Evolutionary conservation across 1,284 basidiomycete genomes (phyloP), one percentile per base, ranked within the genome.

Genomic region (Tylopilus sp.): DNA sequence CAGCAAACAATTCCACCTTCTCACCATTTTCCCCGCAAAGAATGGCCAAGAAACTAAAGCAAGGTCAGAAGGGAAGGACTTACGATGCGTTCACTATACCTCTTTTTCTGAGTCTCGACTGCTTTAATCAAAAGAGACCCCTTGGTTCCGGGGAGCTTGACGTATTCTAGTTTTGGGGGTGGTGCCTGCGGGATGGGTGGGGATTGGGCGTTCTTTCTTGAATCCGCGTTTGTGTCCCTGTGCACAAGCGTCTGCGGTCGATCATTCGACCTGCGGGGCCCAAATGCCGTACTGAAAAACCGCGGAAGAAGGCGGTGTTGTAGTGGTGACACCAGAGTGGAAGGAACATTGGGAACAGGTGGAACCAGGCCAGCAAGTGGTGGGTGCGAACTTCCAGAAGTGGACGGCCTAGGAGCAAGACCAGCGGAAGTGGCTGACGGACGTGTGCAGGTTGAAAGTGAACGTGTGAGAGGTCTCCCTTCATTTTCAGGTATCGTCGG

Each of bases 11-110:
- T 61, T 93, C 90, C 44, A 93, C 89, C 61, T 92, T 89, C 70
- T 93, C 90, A n/a, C 89, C 90, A 57, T 82, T 85, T 35, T 93
- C 91, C n/a, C 90, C 90, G 57, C 91, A 92, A 0, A 93, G 76
- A 59, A 93, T 92, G 6, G 91, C 90, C 26, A 93, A 76, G 71
- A 91, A 91, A 64, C 88, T 91, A 55, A 0, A n/a, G 33, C 47
- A 48, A 31, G 9, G 21, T 59, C 20, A 57, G 42, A 55, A 44
- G 17, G 44, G 18, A 26, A 44, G 21, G 15, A 29, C 24, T 29
- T 17, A 46, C 20, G 44, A 17, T n/a, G n/a, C 36, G 8, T 46
- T 31, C 17, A 28, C 37, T 71, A 49, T 56, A 88, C 83, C 91
- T 93, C 70, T 91, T 89, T 71, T 84, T 91, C 45, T 78, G 78